Conservation (phyloP, 2,329 filamentous ascomycete genomes). For the Alternaria tenuissima region DNA sequence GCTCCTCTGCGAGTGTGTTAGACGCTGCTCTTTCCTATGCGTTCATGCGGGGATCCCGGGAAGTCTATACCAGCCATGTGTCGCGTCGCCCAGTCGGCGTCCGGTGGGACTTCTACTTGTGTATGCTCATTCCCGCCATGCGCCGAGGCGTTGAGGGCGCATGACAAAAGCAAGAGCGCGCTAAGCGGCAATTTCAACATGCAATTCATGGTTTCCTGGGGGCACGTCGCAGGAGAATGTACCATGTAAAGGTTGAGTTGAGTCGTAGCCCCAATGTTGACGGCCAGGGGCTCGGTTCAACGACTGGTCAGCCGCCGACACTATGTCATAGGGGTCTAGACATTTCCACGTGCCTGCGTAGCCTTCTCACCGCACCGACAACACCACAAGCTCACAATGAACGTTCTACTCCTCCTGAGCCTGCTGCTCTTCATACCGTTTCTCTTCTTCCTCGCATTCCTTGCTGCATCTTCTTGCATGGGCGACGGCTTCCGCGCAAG, state of each 20-base stretch:
- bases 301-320: constrained; percentile 16
- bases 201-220: constrained; percentile 32
- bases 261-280: constrained; percentile 10
- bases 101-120: constrained; percentile 53
- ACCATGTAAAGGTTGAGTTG: neutral
- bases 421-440: constrained; percentile 48
- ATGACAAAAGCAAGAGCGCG: constrained; percentile 38
- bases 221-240: neutral
- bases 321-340: constrained; percentile 33
- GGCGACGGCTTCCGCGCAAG: constrained; percentile 61
- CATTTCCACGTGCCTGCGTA: constrained; percentile 23
- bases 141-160: constrained; percentile 39
- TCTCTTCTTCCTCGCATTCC: constrained; percentile 56
- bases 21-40: neutral
- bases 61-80: constrained; percentile 57
- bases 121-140: constrained; percentile 50
- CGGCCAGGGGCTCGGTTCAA: constrained; percentile 26
- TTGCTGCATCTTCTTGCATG: constrained; percentile 64
- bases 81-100: constrained; percentile 59
- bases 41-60: neutral
- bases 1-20: constrained; percentile 72
- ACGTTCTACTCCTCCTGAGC: constrained; percentile 42
- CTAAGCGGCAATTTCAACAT: constrained; percentile 32
- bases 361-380: constrained; percentile 15
- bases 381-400: constrained; percentile 37